Conservation (phyloP, 306 rosid genomes). For the Quercus aquifolioides region DNA sequence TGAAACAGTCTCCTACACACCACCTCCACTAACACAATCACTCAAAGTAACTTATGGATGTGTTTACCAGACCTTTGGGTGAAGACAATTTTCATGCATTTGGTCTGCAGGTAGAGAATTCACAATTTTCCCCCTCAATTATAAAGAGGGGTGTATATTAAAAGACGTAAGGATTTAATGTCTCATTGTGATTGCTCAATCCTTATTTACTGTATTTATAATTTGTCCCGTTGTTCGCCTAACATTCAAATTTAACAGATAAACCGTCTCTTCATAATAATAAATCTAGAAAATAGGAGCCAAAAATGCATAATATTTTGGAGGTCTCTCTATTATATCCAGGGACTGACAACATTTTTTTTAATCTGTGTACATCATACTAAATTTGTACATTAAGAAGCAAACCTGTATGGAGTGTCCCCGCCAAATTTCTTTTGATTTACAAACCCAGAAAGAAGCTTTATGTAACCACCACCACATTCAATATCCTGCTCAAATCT, state of each 20-base stretch:
- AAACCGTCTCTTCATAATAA: neutral
- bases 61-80: neutral
- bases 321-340: neutral
- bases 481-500: constrained; percentile 94
- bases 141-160: neutral
- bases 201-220: neutral
- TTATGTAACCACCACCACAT: constrained; percentile 97
- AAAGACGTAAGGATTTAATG: neutral
- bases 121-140: neutral
- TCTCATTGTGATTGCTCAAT: neutral
- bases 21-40: neutral
- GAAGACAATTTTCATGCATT: neutral
- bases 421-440: constrained; percentile 96
- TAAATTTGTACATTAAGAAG: constrained; percentile 8
- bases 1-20: neutral
- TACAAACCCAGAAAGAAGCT: constrained; percentile 92
- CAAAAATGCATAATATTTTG: neutral
- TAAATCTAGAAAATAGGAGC: neutral
- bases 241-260: neutral
- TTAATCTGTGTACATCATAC: neutral
- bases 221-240: neutral
- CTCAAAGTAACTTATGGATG: neutral
- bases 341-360: neutral
- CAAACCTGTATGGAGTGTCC: constrained; percentile 95
- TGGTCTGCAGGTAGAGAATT: neutral